phyloP scores from a whole-genome alignment of 1,284 basidiomycete genomes.

The Agaricales sp. region DNA sequence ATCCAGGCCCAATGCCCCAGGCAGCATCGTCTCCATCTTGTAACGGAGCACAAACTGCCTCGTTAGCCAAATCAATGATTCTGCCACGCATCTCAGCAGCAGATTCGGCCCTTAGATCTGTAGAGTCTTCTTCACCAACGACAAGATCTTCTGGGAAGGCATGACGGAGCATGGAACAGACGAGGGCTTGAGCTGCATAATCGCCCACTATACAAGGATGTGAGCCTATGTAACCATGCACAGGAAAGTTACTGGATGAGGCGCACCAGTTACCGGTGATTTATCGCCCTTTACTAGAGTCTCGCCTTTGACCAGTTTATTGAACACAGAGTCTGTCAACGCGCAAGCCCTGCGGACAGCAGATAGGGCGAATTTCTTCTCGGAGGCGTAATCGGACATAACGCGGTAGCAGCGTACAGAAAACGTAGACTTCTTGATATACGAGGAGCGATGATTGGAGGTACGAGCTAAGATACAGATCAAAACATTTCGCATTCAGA shows the following conservation, averaged over 20 bases:
- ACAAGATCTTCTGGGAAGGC: conserved; percentile 85
- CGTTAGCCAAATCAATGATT: conserved; percentile 79
- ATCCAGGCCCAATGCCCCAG: conserved; percentile 60
- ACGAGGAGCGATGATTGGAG: neutral
- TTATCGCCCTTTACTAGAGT: conserved; percentile 90
- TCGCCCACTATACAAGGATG: conserved; percentile 63
- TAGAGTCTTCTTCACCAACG: conserved; percentile 93
- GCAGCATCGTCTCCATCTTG: conserved; percentile 35
- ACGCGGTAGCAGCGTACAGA: neutral
- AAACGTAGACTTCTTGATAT: neutral
- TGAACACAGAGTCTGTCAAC: conserved; percentile 82
- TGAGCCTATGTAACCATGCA: neutral
- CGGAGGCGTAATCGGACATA: conserved; percentile 14
- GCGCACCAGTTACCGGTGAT: conserved; percentile 86
- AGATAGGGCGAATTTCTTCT: conserved; percentile 72
- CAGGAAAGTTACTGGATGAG: conserved; percentile 1
- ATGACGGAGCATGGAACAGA: conserved; percentile 66
- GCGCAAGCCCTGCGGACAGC: conserved; percentile 85
- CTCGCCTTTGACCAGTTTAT: conserved; percentile 79
- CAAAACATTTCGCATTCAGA: conserved; percentile 14
- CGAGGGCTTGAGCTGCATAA: conserved; percentile 83
- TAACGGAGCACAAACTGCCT: conserved; percentile 57
- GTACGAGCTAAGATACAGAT: neutral
- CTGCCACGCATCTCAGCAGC: conserved; percentile 49
- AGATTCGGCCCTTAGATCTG: conserved; percentile 55